Evolutionary conservation across 306 rosid genomes (phyloP).

Genomic region (Hippophae tibetana): DNA sequence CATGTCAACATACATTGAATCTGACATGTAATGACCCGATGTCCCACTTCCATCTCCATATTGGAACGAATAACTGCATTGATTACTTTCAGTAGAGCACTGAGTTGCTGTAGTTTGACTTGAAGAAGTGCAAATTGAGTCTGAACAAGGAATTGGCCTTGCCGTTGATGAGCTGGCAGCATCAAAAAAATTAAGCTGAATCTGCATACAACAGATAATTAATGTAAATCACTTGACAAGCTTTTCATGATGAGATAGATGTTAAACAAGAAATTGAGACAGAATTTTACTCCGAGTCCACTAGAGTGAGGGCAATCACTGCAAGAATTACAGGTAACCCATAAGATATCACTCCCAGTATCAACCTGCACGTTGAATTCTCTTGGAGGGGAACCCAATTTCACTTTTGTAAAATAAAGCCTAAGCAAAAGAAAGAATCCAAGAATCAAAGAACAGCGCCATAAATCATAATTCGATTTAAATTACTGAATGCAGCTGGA

Average conservation of each 20-base stretch:
- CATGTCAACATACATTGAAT: slow-evolving; percentile 65
- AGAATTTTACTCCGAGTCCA: slow-evolving; percentile 63
- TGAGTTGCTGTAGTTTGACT: slow-evolving; percentile 45
- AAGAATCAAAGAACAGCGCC: slow-evolving; percentile 3
- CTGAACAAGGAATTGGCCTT: slow-evolving; percentile 52
- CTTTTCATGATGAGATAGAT: slow-evolving; percentile 5
- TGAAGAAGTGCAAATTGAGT: slow-evolving; percentile 57
- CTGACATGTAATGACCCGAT: slow-evolving; percentile 63
- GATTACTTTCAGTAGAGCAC: slow-evolving; percentile 65
- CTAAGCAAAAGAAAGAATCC: slow-evolving; percentile 40
- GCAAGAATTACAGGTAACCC: slow-evolving; percentile 88
- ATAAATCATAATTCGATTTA: not conserved
- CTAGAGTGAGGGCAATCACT: slow-evolving; percentile 77
- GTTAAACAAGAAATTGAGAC: slow-evolving; percentile 7
- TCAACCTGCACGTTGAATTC: slow-evolving; percentile 90
- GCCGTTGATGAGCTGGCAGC: slow-evolving; percentile 56
- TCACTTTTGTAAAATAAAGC: slow-evolving; percentile 79
- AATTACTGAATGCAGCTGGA: not conserved
- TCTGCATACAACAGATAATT: slow-evolving; percentile 34
- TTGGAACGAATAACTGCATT: slow-evolving; percentile 67
- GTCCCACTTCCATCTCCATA: slow-evolving; percentile 93
- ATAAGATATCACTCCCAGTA: slow-evolving; percentile 89
- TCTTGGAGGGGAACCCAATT: slow-evolving; percentile 81
- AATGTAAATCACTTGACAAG: not conserved
- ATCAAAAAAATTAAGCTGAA: slow-evolving; percentile 78